These are phyloP conservation scores for Ophiostoma sp. DNA, from an alignment of 2,329 filamentous ascomycete genomes.

Conservation along the genomic window DNA sequence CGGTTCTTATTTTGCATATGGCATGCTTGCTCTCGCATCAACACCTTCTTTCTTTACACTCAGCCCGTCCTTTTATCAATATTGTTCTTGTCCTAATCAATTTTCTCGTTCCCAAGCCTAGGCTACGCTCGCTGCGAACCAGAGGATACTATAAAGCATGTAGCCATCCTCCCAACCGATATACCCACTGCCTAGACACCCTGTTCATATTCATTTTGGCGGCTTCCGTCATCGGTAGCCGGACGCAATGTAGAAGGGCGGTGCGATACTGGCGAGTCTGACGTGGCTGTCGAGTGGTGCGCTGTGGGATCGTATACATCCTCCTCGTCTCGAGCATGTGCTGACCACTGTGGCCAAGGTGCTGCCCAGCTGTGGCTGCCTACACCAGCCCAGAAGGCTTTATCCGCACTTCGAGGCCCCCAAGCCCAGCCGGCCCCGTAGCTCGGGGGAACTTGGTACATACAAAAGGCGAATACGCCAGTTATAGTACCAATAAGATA, in stretches of 20 bases:
- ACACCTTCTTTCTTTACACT: neutral
- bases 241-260: neutral
- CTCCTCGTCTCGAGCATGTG: constrained; percentile 31
- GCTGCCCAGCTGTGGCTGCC: constrained; percentile 50
- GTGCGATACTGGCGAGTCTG: constrained; percentile 2
- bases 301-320: constrained; percentile 24
- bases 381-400: constrained; percentile 71
- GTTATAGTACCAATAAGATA: constrained; percentile 67
- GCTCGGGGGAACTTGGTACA: constrained; percentile 76
- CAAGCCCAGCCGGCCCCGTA: constrained; percentile 85
- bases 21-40: neutral
- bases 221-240: neutral
- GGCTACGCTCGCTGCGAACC: neutral
- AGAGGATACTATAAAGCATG: neutral
- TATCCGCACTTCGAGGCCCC: constrained; percentile 65
- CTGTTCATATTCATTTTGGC: neutral
- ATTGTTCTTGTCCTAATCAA: neutral
- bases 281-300: neutral
- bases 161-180: neutral
- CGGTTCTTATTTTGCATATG: neutral
- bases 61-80: neutral
- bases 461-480: constrained; percentile 71
- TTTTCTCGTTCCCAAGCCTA: neutral
- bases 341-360: constrained; percentile 32
- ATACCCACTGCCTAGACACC: neutral